A percentile compares a stretch with the other conserved stretches of the same genome.
Evolutionary conservation across 106 monocot genomes (phyloP).

Genomic region (Hemerocallis citrina): DNA sequence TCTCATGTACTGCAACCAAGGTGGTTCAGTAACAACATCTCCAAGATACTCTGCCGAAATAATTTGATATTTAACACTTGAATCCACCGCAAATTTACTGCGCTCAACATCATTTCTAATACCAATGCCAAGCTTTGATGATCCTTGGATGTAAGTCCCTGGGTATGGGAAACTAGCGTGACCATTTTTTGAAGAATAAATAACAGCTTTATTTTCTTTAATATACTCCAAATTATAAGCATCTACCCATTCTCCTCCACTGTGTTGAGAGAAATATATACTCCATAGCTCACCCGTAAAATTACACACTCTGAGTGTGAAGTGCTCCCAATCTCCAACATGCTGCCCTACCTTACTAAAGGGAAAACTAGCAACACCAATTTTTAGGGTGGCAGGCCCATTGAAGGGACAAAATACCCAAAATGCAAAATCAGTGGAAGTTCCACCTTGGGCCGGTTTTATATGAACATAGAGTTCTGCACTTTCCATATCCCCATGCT

Average conservation of each 20-base stretch:
- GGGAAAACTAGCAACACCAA: slow-evolving; percentile 47
- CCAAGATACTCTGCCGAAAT: slow-evolving; percentile 85
- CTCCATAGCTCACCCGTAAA: slow-evolving; percentile 74
- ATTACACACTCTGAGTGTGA: slow-evolving; percentile 87
- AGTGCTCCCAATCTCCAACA: slow-evolving; percentile 98
- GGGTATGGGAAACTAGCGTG: slow-evolving; percentile 83
- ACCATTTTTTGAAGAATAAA: slow-evolving; percentile 84
- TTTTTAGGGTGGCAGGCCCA: slow-evolving; percentile 76
- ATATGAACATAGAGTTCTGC: slow-evolving; percentile 85
- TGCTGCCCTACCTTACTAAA: slow-evolving; percentile 68
- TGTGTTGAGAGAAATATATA: slow-evolving; percentile 93
- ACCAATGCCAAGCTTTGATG: slow-evolving; percentile 71
- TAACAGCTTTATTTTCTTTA: slow-evolving; percentile 53
- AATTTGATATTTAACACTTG: slow-evolving; percentile 57
- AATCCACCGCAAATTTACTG: slow-evolving; percentile 66
- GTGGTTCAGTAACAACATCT: slow-evolving; percentile 55
- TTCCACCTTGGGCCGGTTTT: slow-evolving; percentile 87
- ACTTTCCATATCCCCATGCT: slow-evolving; percentile 54
- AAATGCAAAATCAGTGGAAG: slow-evolving; percentile 86
- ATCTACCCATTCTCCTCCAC: slow-evolving; percentile 89
- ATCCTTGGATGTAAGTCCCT: slow-evolving; percentile 76
- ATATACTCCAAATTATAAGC: slow-evolving; percentile 66
- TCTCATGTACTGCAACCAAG: slow-evolving; percentile 98
- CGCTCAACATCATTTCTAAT: slow-evolving; percentile 76
- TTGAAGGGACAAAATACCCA: slow-evolving; percentile 99